Percentiles rank a stretch among this genome's conserved stretches.
phyloP scores from a whole-genome alignment of 768 basidiomycete genomes.

The Brasilioporus rufonigricans region DNA sequence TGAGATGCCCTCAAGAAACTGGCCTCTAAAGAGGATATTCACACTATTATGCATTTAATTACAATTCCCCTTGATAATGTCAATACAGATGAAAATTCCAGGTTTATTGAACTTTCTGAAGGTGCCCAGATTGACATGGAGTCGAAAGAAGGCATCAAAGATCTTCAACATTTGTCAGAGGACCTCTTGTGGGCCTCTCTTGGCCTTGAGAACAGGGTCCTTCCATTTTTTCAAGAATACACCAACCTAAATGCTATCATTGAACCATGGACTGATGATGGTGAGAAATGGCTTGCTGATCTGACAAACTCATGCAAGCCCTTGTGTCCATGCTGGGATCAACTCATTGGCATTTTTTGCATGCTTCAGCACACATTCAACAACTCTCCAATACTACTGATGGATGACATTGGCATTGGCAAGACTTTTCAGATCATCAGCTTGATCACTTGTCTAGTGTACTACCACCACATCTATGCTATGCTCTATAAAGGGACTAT shows the following conservation, averaged over 20 bases:
- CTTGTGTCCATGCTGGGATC: conserved; percentile 18
- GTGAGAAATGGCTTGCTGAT: conserved; percentile 5
- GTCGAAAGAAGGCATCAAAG: conserved; percentile 3
- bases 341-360: conserved; percentile 19
- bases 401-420: conserved; percentile 26
- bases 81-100: accelerated
- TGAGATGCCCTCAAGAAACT: neutral
- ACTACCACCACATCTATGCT: neutral
- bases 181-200: neutral
- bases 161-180: neutral
- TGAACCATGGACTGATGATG: conserved; percentile 9
- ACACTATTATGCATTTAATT: neutral
- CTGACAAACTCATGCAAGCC: neutral
- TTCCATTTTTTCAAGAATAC: conserved; percentile 4
- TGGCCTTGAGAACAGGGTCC: neutral
- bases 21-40: neutral
- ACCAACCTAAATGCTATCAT: neutral
- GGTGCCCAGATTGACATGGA: neutral
- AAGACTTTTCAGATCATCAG: conserved; percentile 24
- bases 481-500: too few species aligned
- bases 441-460: conserved; percentile 9
- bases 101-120: neutral
- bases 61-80: neutral
- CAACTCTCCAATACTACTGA: conserved; percentile 9
- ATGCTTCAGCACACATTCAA: conserved; percentile 11